Base-by-base conservation (phyloP, 2,329 filamentous ascomycete species). In the Capronia americana region DNA sequence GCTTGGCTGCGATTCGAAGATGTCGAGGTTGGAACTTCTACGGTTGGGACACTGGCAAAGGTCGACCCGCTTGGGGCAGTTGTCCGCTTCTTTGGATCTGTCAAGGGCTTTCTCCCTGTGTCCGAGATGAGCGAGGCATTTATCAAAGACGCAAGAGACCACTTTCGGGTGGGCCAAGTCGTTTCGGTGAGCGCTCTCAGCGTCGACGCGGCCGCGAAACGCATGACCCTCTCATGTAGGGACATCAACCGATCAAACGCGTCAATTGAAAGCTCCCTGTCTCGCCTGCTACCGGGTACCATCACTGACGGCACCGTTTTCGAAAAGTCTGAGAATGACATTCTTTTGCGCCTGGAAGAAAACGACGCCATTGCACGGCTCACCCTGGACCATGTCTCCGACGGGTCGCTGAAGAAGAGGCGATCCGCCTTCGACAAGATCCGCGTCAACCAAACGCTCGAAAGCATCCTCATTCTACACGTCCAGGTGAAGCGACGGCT, bases 111-210 rank as follows among this genome's bases (percentile, higher is more conserved):
- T 81, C 84, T 99, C 62, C 95, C 95, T 1, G 89, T 96, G 0
- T 92, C 92, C 1, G 94, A 99, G 79, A 99, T 99, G 95, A 98
- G 95, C 76, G 95, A 99, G 77, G 93, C 93, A 11, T 97, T 90
- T 75, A 97, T 99, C 74, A 87, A 90, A 71, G 91, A 97, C 74
- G 93, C 95, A 4, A 87, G 87, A 54, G 89, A 96, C 74, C 93
- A 98, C 79, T 99, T 99, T 82, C 88, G 90, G 41, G 80, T 88
- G 51, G 96, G 95, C 0, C 95, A 99, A 77, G 94, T 96, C 1
- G 90, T 99, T 71, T 96, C 88, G 74, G 91, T 97, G 23, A 92
- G 94, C 74, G 88, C 96, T n/a, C 79, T 97, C 38, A 91, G 90
- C 57, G 88, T 97, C 57, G 88, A 96, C 72, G 82, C 88, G 0